Percentiles rank a stretch among this genome's conserved stretches.
phyloP scores from a whole-genome alignment of 2,329 filamentous ascomycete species.

The Stagonosporopsis vannaccii region DNA sequence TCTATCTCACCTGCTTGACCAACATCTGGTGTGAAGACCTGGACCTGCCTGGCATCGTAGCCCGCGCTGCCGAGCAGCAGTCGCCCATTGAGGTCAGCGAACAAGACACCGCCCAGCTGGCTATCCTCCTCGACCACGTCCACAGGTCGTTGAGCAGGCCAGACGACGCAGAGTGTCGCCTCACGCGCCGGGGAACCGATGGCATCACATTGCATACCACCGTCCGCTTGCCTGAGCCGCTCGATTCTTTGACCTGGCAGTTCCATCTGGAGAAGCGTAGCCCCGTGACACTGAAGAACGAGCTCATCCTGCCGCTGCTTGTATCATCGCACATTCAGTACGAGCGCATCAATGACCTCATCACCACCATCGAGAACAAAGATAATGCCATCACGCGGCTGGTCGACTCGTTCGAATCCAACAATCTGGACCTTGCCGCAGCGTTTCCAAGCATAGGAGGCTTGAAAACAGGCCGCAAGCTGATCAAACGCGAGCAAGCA shows the following conservation, averaged over 20 bases:
- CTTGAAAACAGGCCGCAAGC: conserved; percentile 54
- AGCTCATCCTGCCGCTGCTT: conserved; percentile 63
- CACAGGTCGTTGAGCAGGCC: conserved; percentile 55
- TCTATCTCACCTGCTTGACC: conserved; percentile 75
- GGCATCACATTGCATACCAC: conserved; percentile 62
- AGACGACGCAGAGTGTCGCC: conserved; percentile 46
- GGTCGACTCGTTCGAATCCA: conserved; percentile 64
- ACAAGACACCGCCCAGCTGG: conserved; percentile 68
- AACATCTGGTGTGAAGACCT: conserved; percentile 76
- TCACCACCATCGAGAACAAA: conserved; percentile 62
- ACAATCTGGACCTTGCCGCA: conserved; percentile 62
- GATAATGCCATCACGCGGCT: conserved; percentile 66
- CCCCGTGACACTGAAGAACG: conserved; percentile 53
- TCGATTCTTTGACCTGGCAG: conserved; percentile 71
- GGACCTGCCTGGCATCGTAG: conserved; percentile 67
- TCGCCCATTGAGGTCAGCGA: conserved; percentile 78
- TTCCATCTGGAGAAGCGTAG: conserved; percentile 61
- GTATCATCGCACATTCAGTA: conserved; percentile 57
- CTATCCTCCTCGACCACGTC: conserved; percentile 71
- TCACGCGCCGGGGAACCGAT: conserved; percentile 43
- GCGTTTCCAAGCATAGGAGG: conserved; percentile 64
- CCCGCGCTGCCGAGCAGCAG: conserved; percentile 67
- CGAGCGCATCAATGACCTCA: conserved; percentile 57
- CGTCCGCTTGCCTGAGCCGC: conserved; percentile 67
- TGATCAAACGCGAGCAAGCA: conserved; percentile 59